phyloP scores from a whole-genome alignment of 768 basidiomycete genomes.

The Termitomyces sp. region DNA sequence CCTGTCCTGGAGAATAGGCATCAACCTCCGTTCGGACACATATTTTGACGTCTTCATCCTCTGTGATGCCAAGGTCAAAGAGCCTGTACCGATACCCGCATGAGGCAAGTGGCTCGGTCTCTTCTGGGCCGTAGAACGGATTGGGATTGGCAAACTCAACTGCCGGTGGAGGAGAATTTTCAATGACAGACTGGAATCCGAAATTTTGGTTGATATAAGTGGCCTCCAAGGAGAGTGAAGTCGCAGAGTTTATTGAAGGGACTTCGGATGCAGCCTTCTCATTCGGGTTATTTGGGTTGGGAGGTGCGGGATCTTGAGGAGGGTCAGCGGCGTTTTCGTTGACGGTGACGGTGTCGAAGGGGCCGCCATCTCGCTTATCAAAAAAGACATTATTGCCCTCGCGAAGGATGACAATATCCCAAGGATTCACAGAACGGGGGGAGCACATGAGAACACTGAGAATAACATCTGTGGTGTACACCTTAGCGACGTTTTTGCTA shows the following conservation, averaged over 20 bases:
- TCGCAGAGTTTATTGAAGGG: slow-evolving; percentile 89
- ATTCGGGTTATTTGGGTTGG: slow-evolving; percentile 73
- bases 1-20: slow-evolving; percentile 66
- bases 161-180: slow-evolving; percentile 56
- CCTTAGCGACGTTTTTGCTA: slow-evolving; percentile 72
- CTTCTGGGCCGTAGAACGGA: slow-evolving; percentile 92
- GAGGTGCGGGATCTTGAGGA: slow-evolving; percentile 76
- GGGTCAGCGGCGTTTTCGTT: slow-evolving; percentile 98
- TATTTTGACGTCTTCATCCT: slow-evolving; percentile 88
- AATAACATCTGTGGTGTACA: slow-evolving; percentile 95
- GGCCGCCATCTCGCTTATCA: slow-evolving; percentile 96
- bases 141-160: slow-evolving; percentile 84
- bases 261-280: slow-evolving; percentile 68
- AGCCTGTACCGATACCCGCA: slow-evolving; percentile 96
- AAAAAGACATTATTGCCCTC: slow-evolving; percentile 93
- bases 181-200: slow-evolving; percentile 90
- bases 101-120: slow-evolving; percentile 92
- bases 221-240: slow-evolving; percentile 92
- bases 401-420: slow-evolving; percentile 95
- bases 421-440: slow-evolving; percentile 92
- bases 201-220: slow-evolving; percentile 99
- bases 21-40: slow-evolving; percentile 97
- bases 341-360: slow-evolving; percentile 96
- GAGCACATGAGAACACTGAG: slow-evolving; percentile 96
- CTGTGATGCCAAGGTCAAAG: slow-evolving; percentile 87